Base-by-base conservation (phyloP, 2,329 filamentous ascomycete genomes). In the Ceratocystis alfenasii region DNA sequence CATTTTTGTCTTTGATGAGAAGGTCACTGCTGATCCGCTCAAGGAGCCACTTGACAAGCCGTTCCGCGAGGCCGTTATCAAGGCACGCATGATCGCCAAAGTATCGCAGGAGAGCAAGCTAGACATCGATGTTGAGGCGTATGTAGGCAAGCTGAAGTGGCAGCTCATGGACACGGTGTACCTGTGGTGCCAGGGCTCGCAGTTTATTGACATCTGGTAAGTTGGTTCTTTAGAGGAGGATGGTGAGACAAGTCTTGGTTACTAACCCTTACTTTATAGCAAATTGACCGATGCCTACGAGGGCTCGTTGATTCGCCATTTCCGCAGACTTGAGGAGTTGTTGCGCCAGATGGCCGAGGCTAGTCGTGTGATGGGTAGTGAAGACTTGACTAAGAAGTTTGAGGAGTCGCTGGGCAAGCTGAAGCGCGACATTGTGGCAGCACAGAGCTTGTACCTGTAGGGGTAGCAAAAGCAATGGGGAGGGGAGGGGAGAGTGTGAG, bases 211-310 rank as follows among this genome's bases (percentile, higher is more conserved):
- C 71, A 96, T 99, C 69, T 97, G 94, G 93, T 96, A 84, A 73
- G 90, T 83, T 66, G 20, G 17, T 33, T 62, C 30, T 46, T 12
- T 20, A n/a, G 17, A 59, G 3, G 55, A 41, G 55, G 12, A 59
- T 59, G 28, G 3, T 7, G 33, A 53, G 12, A 59, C 60, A 55
- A 28, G 41, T 50, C 57, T 20, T 62, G 3, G 1, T 45, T 72
- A 74, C 62, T 74, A 69, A 72, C 55, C 7, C 30, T 59, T 59
- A 3, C 62, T 53, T 61, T 30, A 61, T 69, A 95, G 93, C 78
- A 95, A 95, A 90, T 96, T 99, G 92, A 97, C 94, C 33, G 93
- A 96, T 72, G 90, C 93, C 33, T 99, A 96, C 76, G 94, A 99
- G 78, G 94, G 94, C 68, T 96, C 90, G 67, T 79, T 99, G 68